Evolutionary conservation across 73 alveolate genomes (phyloP).

Genomic region (Paraurostyla sp.): DNA sequence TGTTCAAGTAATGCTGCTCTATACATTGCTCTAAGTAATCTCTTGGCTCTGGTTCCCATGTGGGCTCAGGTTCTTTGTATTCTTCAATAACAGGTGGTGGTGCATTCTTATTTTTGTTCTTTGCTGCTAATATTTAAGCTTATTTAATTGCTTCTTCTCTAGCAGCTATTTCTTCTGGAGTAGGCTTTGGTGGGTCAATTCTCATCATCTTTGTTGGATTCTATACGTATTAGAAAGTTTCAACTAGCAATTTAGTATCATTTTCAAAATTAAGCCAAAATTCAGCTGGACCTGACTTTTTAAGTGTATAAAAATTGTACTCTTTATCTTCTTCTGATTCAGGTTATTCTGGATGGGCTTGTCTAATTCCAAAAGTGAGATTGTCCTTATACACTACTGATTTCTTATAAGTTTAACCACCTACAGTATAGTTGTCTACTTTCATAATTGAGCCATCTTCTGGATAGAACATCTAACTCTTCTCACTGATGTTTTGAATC

Average conservation of each 20-base stretch:
- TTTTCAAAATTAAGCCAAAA: conserved; percentile 34
- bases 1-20: neutral
- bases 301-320: conserved; percentile 4
- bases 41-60: conserved; percentile 57
- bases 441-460: conserved; percentile 65
- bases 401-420: conserved; percentile 38
- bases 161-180: conserved; percentile 63
- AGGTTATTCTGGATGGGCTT: neutral
- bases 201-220: conserved; percentile 34
- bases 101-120: conserved; percentile 27
- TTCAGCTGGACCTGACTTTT: conserved; percentile 22
- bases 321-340: conserved; percentile 10
- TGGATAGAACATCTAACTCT: conserved; percentile 53
- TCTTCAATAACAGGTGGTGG: conserved; percentile 49
- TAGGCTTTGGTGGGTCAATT: conserved; percentile 65
- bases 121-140: conserved; percentile 57
- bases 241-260: conserved; percentile 52
- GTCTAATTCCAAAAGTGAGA: conserved; percentile 51
- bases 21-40: conserved; percentile 24
- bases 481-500: conserved; percentile 58
- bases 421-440: conserved; percentile 25
- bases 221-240: neutral
- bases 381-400: conserved; percentile 64
- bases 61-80: conserved; percentile 62
- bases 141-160: conserved; percentile 57